Conservation (phyloP, 2,329 filamentous ascomycete genomes). For the Fusarium camptoceras region DNA sequence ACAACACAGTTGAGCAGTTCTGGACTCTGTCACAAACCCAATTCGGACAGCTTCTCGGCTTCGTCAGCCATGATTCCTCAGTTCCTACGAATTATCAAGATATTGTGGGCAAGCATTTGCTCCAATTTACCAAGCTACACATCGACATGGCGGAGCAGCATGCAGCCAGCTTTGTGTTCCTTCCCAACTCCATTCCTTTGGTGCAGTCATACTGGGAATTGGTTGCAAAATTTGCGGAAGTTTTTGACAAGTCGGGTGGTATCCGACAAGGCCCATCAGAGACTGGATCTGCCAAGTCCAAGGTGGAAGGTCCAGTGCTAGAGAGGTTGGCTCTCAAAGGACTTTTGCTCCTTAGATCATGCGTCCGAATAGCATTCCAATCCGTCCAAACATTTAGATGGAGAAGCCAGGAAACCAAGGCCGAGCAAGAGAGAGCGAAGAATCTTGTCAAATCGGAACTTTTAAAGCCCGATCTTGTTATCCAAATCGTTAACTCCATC, state of each 20-base stretch:
- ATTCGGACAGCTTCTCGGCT: slow-evolving; percentile 78
- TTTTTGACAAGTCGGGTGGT: slow-evolving; percentile 72
- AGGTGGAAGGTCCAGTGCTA: slow-evolving; percentile 71
- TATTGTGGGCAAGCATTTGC: slow-evolving; percentile 83
- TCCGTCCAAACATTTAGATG: slow-evolving; percentile 87
- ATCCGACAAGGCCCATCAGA: slow-evolving; percentile 60
- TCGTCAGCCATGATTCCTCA: slow-evolving; percentile 68
- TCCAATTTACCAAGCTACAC: slow-evolving; percentile 93
- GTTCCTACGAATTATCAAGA: slow-evolving; percentile 66
- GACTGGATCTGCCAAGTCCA: slow-evolving; percentile 58
- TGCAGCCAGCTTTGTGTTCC: slow-evolving; percentile 82
- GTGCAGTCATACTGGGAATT: slow-evolving; percentile 88
- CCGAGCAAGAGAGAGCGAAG: slow-evolving; percentile 78
- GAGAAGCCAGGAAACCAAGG: slow-evolving; percentile 77
- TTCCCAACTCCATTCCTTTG: slow-evolving; percentile 83
- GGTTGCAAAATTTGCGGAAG: slow-evolving; percentile 79
- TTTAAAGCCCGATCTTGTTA: slow-evolving; percentile 79
- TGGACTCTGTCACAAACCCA: slow-evolving; percentile 84
- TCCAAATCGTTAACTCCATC: slow-evolving; percentile 84
- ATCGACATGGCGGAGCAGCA: slow-evolving; percentile 85
- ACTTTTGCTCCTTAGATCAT: slow-evolving; percentile 83
- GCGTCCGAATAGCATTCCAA: slow-evolving; percentile 85
- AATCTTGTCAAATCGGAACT: slow-evolving; percentile 77
- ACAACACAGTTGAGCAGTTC: slow-evolving; percentile 79
- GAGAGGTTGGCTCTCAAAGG: slow-evolving; percentile 88